A percentile compares a stretch with the other conserved stretches of the same genome.
These are phyloP conservation scores for Actinomortierella ambigua DNA, from an alignment of 371 early-diverging fungal genomes.

Conservation along the genomic window DNA sequence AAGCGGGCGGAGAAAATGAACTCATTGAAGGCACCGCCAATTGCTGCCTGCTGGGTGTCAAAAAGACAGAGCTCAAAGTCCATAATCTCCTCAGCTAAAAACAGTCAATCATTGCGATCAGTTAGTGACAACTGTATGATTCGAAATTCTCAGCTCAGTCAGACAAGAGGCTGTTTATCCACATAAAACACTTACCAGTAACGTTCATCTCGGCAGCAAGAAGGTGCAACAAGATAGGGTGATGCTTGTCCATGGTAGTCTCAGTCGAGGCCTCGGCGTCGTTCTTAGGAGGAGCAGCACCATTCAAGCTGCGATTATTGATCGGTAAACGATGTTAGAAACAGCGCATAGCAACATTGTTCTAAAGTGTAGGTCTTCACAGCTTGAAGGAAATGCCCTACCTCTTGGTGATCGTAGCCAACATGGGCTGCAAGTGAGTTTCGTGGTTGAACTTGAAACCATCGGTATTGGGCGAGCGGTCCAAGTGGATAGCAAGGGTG, in stretches of 20 bases:
- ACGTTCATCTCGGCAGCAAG: conserved; percentile 79
- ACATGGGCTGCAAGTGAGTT: conserved; percentile 87
- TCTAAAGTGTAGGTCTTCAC: neutral
- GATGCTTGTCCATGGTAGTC: conserved; percentile 62
- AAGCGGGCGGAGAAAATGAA: conserved; percentile 93
- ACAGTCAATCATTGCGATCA: conserved; percentile 1
- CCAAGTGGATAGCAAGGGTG: conserved; percentile 96
- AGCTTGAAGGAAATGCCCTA: conserved; percentile 26
- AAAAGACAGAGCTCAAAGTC: conserved; percentile 97
- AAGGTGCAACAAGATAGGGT: conserved; percentile 75
- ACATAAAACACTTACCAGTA: conserved; percentile 52
- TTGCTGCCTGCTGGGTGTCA: conserved; percentile 81
- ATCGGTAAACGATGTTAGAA: no score
- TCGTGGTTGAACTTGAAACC: conserved; percentile 96
- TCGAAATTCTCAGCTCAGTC: neutral
- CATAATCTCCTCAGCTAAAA: conserved; percentile 70
- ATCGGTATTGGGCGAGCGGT: conserved; percentile 77
- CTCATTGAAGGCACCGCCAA: conserved; percentile 92
- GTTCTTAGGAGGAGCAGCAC: conserved; percentile 28
- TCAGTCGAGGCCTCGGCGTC: conserved; percentile 42
- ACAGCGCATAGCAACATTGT: neutral
- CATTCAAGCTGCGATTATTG: conserved; percentile 48
- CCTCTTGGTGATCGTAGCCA: conserved; percentile 80
- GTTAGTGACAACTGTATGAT: no score
- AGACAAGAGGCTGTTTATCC: neutral